Evolutionary conservation across 768 basidiomycete genomes (phyloP).

Genomic region (Hericium alpestre): DNA sequence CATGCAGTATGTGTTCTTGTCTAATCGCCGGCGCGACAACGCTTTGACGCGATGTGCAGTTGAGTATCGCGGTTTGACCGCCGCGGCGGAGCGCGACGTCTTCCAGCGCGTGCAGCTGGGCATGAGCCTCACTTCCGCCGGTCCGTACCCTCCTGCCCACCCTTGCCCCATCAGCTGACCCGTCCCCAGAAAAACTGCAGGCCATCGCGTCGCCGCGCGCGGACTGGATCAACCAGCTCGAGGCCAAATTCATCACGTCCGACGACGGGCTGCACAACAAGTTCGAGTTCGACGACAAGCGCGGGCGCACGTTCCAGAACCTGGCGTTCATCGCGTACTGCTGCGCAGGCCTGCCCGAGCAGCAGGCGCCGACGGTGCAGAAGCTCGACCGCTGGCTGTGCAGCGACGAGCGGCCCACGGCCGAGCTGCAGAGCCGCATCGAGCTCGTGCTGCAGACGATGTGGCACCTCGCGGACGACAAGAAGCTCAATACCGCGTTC

Average conservation of each 20-base stretch:
- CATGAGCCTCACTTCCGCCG: constrained; percentile 62
- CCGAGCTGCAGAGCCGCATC: constrained; percentile 43
- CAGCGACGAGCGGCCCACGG: constrained; percentile 26
- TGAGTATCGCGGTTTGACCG: constrained; percentile 50
- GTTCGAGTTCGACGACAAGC: constrained; percentile 54
- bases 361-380: constrained; percentile 33
- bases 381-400: constrained; percentile 44
- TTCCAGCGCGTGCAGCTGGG: constrained; percentile 79
- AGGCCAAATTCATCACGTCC: constrained; percentile 42
- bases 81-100: constrained; percentile 61
- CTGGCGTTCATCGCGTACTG: constrained; percentile 62
- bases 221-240: constrained; percentile 53
- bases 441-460: constrained; percentile 43
- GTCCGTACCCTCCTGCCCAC: constrained; percentile 23
- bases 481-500: constrained; percentile 21
- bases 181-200: constrained; percentile 58
- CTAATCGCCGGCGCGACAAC: not conserved
- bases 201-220: constrained; percentile 67
- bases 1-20: constrained; percentile 38
- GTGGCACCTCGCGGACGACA: constrained; percentile 38
- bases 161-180: not conserved
- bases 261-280: constrained; percentile 47
- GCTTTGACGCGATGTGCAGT: constrained; percentile 23
- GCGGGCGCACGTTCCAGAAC: constrained; percentile 70
- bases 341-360: constrained; percentile 41